Conservation (phyloP, 2,329 filamentous ascomycete species). For the Penicillium psychrosexuale region DNA sequence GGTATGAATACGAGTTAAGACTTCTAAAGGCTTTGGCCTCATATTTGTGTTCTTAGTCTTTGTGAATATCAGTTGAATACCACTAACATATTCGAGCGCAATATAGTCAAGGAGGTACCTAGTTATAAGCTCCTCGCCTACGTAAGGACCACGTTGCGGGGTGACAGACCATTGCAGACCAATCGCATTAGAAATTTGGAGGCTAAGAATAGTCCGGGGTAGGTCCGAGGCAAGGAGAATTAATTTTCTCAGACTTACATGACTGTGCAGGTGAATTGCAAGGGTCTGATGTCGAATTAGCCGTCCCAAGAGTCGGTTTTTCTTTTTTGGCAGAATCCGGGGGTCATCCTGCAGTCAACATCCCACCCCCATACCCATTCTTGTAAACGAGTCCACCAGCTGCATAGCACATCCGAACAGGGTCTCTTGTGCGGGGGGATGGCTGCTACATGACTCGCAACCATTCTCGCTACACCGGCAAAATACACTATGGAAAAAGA, state of each 20-base stretch:
- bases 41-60: neutral
- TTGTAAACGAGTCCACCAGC: neutral
- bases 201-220: too few species aligned
- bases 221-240: neutral
- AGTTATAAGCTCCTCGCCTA: too few species aligned
- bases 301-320: neutral
- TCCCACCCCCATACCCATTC: neutral
- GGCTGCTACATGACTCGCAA: neutral
- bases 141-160: too few species aligned
- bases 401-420: neutral
- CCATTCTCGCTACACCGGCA: neutral
- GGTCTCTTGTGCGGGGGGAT: neutral
- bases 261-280: neutral
- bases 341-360: neutral
- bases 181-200: too few species aligned
- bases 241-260: neutral
- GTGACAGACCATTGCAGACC: too few species aligned
- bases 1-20: neutral
- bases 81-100: neutral
- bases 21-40: neutral
- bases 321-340: neutral
- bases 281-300: neutral
- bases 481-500: conserved; percentile 18
- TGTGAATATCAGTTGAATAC: neutral
- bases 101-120: neutral